Conservation (phyloP, 2,329 filamentous ascomycete species). For the Trichoderma simmonsii region DNA sequence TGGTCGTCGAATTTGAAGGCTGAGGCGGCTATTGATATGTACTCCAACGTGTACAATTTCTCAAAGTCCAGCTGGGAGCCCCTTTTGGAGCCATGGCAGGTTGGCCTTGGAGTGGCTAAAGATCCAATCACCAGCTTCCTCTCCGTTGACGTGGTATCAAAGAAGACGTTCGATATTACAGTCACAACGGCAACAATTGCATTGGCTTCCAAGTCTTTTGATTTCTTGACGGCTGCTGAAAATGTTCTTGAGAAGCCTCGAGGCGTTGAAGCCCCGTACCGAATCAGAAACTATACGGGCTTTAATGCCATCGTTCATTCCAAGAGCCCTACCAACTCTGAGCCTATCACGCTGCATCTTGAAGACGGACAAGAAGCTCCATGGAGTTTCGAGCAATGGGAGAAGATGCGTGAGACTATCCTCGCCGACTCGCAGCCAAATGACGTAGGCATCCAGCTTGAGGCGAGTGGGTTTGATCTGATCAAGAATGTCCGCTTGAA, state of each 20-base stretch:
- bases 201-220: constrained; percentile 84
- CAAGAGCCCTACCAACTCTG: constrained; percentile 62
- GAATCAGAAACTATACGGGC: constrained; percentile 92
- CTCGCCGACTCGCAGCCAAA: constrained; percentile 78
- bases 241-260: constrained; percentile 92
- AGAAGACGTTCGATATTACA: constrained; percentile 87
- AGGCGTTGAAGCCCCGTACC: constrained; percentile 86
- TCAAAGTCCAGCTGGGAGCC: constrained; percentile 99
- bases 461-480: constrained; percentile 90
- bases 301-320: constrained; percentile 85
- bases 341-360: constrained; percentile 70
- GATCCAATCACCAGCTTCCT: constrained; percentile 72
- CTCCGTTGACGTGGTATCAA: constrained; percentile 81
- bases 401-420: constrained; percentile 90
- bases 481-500: constrained; percentile 86
- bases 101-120: constrained; percentile 85
- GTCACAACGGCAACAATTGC: constrained; percentile 92
- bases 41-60: constrained; percentile 97
- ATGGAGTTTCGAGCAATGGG: constrained; percentile 96
- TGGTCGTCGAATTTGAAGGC: constrained; percentile 88
- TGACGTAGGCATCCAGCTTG: constrained; percentile 76
- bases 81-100: constrained; percentile 89
- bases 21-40: constrained; percentile 87
- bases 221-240: constrained; percentile 79
- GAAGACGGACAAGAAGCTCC: constrained; percentile 86